Conservation (phyloP, 208 protist genomes). For the Wallacemonas rigidus region DNA sequence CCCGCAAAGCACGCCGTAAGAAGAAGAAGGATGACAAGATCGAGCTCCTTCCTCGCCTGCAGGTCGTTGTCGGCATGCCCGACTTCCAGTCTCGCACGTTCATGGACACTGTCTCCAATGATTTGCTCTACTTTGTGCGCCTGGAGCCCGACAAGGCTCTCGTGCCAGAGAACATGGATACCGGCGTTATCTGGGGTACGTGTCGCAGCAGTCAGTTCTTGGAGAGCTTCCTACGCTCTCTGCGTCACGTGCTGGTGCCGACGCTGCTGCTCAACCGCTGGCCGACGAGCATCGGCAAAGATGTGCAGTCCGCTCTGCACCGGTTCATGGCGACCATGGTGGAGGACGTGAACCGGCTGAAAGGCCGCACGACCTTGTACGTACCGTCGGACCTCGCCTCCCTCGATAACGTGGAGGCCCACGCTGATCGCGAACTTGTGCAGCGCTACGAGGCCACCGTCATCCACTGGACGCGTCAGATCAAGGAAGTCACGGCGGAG, state of each 20-base stretch:
- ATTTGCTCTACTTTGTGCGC: constrained; percentile 80
- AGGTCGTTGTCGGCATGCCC: constrained; percentile 15
- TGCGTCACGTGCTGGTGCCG: constrained; percentile 82
- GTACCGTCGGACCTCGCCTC: constrained; percentile 92
- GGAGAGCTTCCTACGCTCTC: constrained; percentile 87
- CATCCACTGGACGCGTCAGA: constrained; percentile 99
- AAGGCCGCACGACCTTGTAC: constrained; percentile 97
- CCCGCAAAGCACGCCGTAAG: neutral
- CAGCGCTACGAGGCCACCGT: constrained; percentile 96
- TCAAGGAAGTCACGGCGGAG: constrained; percentile 96
- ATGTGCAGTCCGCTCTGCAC: constrained; percentile 94
- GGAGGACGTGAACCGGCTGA: constrained; percentile 93
- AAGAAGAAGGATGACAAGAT: neutral
- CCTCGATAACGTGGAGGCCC: constrained; percentile 44
- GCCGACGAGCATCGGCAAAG: constrained; percentile 96
- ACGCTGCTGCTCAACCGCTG: constrained; percentile 90
- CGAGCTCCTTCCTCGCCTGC: constrained; percentile 24
- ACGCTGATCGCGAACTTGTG: constrained; percentile 94
- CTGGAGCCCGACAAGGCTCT: constrained; percentile 80
- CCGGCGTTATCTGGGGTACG: constrained; percentile 75
- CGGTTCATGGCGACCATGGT: constrained; percentile 97
- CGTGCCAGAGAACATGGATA: constrained; percentile 88
- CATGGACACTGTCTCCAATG: constrained; percentile 37
- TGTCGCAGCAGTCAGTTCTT: constrained; percentile 56
- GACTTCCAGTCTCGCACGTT: constrained; percentile 30